Base-by-base conservation (phyloP, 2,329 filamentous ascomycete genomes). In the Aspergillus eucalypticola region DNA sequence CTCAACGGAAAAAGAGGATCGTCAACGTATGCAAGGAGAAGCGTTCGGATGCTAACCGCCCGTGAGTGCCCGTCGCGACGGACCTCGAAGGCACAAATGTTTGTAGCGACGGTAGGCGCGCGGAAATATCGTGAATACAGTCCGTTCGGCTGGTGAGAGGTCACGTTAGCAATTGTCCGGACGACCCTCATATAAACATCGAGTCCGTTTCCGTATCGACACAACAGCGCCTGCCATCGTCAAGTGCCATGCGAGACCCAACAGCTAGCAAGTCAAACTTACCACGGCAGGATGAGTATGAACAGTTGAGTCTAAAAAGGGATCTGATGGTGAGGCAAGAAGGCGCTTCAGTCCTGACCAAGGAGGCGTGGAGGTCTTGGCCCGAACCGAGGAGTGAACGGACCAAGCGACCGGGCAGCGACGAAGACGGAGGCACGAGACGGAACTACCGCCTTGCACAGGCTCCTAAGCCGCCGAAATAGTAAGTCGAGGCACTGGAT, bases 141-240 rank as follows among this genome's bases (percentile, higher is more conserved):
- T 49, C 56, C 27, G 53, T 27, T 51, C 29, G 59, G 65, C 71
- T 71, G 64, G 52, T 62, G 64, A 54, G 64, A 63, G 66, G 69
- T 72, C 68, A 71, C 70, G 71, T 74, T 73, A 74, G 72, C 69
- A 67, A 59, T 64, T 66, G 58, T 62, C 61, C 56, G 64, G 64
- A 59, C 56, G 57, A 64, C 62, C 60, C 60, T 29, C 62, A 66
- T 61, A 66, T 62, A 64, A 64, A 60, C 56, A 54, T 54, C 41
- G 44, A 54, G 57, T 48, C 41, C 50, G 60, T 10, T 54, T 49
- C 54, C 42, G 39, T 44, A 48, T 17, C 39, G 42, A 35, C 32
- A 29, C 39, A 59, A 32, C 32, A 48, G 50, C 39, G 57, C 54
- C 35, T 59, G 62, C 59, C 48, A 55, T 25, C 29, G 39, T 35